Base-by-base conservation (phyloP, 768 basidiomycete species). In the Antrodiella citrinella region DNA sequence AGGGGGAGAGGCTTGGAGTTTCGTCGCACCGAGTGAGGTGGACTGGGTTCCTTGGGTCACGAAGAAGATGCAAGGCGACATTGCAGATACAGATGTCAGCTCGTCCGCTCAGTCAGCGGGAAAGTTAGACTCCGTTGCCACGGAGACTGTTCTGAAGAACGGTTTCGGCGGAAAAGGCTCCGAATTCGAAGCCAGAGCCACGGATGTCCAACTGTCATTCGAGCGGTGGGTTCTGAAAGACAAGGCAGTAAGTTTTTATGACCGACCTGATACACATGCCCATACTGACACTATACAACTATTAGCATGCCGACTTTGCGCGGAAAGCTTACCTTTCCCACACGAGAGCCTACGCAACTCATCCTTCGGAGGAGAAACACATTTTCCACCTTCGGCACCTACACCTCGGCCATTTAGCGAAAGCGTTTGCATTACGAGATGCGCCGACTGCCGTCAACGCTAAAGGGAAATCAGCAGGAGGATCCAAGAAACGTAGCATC, bases 281-380 rank as follows among this genome's bases (percentile, higher is more conserved):
- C 7, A n/a, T 7, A 22, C 21, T 43, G 41, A n/a, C 21, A 13
- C 2, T 2, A 4, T 4, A n/a, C 12, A 20, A 7, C 47, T 46
- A 52, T 2, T 53, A 98, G 96, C 84, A 94, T 60, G 72, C 81
- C 11, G 72, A 74, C 12, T 63, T 84, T 13, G 92, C 96, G 15
- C 80, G 90, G 23, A 85, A 77, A 58, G 96, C 93, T 0, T 99
- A 86, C 69, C 73, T 81, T 26, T 96, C 95, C 0, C 92, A 95
- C 65, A 82, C 97, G 72, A 80, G 95, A 48, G 96, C 96, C 0
- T 99, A 98, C 66, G 86, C 96, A 24, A 99, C 96, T 0, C 96
- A 99, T 68, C 94, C 96, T 0, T 78, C 87, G 13, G 82, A 84
- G 53, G 96, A 98, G 66, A 99, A 98, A 62, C 84, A 91, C 56